Base-by-base conservation (phyloP, 2,329 filamentous ascomycete genomes). In the Ophiosphaerella herpotricha region DNA sequence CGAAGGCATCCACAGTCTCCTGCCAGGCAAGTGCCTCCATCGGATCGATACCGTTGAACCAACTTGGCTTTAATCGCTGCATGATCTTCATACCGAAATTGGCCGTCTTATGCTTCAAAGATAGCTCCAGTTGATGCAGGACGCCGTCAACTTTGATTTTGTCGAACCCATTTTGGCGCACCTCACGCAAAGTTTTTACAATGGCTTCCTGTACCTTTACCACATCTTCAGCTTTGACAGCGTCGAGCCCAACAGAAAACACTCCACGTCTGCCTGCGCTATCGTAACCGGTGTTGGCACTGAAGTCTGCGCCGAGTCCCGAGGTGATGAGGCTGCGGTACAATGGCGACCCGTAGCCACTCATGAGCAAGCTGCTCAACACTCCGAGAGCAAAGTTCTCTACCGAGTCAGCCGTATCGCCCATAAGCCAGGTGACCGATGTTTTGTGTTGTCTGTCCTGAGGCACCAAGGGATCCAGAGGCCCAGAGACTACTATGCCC, bases 11-110 rank as follows among this genome's bases (percentile, higher is more conserved):
- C 3, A 97, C 86, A 0, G 90, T 91, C 37, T 94, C 88, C 63
- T 96, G 94, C 91, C 92, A 97, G 2, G 91, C 88, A 32, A 99
- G 78, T 11, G 90, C 87, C 58, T 96, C 87, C 74, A 97, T 95
- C 0, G 94, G 93, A 70, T 97, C 90, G 3, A 91, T 86, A 5
- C 93, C 94, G 49, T 94, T 95, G 75, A 99, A 97, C 94, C 94
- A 99, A 51, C 89, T 87, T 2, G 91, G 88, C 68, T 96, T 90
- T 7, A 97, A 81, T 36, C 93, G 85, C 62, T 96, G 90, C 74
- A 99, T 85, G 45, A 97, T 83, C 14, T 87, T 87, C 81, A 97
- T 90, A 12, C 94, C 94, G 68, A 99, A 99, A 65, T 89, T 91
- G 46, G 94, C 90, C 0, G 91, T 97, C 79, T 97, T 97, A 77